These are phyloP conservation scores for Fomitopsis pulvina DNA, from an alignment of 768 basidiomycete species.

Conservation along the genomic window DNA sequence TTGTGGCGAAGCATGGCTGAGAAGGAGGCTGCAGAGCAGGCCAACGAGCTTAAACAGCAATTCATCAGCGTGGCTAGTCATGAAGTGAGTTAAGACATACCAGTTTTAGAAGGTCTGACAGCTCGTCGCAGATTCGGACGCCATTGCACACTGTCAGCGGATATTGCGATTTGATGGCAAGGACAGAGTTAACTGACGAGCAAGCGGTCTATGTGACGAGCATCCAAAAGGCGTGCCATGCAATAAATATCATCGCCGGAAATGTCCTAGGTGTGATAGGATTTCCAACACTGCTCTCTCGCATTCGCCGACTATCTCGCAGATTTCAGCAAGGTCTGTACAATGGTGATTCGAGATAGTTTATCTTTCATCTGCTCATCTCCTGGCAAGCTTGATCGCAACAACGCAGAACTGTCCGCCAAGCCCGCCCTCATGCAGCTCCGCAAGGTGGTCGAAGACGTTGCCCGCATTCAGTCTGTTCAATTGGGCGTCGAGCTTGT, in stretches of 20 bases:
- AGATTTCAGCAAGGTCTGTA: slow-evolving; percentile 25
- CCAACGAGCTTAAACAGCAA: slow-evolving; percentile 24
- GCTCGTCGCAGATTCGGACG: slow-evolving; percentile 17
- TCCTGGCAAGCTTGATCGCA: slow-evolving; percentile 19
- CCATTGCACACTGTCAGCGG: slow-evolving; percentile 25
- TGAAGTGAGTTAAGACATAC: slow-evolving; percentile 12
- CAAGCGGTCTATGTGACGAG: slow-evolving; percentile 21
- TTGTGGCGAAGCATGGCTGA: slow-evolving; percentile 26
- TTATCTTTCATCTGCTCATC: not conserved
- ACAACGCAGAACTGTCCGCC: slow-evolving; percentile 22
- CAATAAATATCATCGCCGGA: slow-evolving; percentile 25
- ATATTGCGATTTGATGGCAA: slow-evolving; percentile 21
- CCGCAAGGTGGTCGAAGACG: slow-evolving; percentile 22
- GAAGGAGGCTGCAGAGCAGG: slow-evolving; percentile 25
- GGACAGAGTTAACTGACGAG: slow-evolving; percentile 20
- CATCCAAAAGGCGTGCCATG: slow-evolving; percentile 25
- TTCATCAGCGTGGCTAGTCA: slow-evolving; percentile 25
- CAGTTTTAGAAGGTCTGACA: not conserved
- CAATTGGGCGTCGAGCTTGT: slow-evolving; percentile 19
- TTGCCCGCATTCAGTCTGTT: slow-evolving; percentile 20
- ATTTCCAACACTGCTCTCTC: not conserved
- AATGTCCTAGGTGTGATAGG: slow-evolving; percentile 23
- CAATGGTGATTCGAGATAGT: not conserved
- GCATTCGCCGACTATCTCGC: not conserved
- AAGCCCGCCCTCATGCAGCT: slow-evolving; percentile 21